Conservation (phyloP, 169 alveolate genomes). For the Cryptosporidium meleagridis region DNA sequence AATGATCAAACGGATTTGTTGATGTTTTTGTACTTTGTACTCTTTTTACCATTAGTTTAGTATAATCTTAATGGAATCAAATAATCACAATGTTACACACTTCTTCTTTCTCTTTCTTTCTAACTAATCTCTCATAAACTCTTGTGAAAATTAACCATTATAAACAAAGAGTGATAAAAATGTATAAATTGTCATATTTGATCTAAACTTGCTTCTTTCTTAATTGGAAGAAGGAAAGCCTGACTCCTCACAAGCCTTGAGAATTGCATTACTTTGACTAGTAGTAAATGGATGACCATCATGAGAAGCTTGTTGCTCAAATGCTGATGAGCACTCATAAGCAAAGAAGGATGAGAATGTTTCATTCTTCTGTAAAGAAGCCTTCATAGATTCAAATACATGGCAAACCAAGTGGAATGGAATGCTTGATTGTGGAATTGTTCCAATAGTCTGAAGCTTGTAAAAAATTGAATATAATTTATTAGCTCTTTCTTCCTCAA, state of each 20-base stretch:
- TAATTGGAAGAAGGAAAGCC: constrained; percentile 42
- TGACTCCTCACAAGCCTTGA: constrained; percentile 50
- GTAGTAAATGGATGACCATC: constrained; percentile 37
- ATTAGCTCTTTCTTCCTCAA: constrained; percentile 32
- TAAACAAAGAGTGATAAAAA: not conserved
- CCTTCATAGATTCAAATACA: constrained; percentile 68
- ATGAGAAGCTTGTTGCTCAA: constrained; percentile 58
- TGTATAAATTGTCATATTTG: not conserved
- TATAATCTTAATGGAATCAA: not conserved
- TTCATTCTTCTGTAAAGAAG: constrained; percentile 17
- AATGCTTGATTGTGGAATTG: not conserved
- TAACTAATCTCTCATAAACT: too few relatives aligned
- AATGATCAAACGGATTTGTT: not conserved
- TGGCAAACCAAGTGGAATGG: constrained; percentile 45
- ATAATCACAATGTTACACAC: not conserved
- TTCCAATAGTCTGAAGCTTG: not conserved
- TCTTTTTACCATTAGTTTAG: not conserved
- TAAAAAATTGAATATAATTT: constrained; percentile 4
- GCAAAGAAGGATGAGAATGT: constrained; percentile 38
- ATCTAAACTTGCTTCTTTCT: not conserved
- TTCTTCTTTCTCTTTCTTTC: too few relatives aligned
- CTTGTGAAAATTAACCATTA: not conserved
- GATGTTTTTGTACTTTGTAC: too few relatives aligned
- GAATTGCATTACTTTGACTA: constrained; percentile 1
- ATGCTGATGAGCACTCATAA: constrained; percentile 66